phyloP scores from a whole-genome alignment of 352 stramenopile genomes.

The Phytophthora citricola region DNA sequence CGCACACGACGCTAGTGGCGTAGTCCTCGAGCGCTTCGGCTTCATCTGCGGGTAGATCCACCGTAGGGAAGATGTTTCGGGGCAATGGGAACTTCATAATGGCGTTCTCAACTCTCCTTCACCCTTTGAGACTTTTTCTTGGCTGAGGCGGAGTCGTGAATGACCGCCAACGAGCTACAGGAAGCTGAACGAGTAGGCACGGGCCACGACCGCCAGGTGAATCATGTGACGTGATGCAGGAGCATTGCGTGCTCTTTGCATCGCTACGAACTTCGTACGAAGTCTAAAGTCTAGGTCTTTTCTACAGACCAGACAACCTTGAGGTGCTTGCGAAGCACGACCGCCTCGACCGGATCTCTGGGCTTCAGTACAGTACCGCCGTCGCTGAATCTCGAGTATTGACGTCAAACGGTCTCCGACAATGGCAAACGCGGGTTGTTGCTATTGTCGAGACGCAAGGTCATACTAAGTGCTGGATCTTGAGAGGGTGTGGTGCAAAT shows the following conservation, averaged over 20 bases:
- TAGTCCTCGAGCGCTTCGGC: conserved; percentile 20
- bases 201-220: background rate
- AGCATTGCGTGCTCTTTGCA: conserved; percentile 19
- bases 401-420: no score
- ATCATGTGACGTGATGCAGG: no score
- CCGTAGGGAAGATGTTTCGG: conserved; percentile 29
- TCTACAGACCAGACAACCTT: conserved; percentile 20
- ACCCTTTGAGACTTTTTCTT: background rate
- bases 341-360: no score
- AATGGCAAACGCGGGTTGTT: background rate
- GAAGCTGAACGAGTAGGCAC: conserved; percentile 7
- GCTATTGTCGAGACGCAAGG: background rate
- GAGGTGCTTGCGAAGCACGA: background rate
- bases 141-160: conserved; percentile 22
- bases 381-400: no score
- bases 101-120: background rate
- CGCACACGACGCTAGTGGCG: conserved; percentile 23
- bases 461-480: background rate
- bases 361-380: no score
- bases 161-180: conserved; percentile 13
- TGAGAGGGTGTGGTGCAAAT: conserved; percentile 14
- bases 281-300: background rate
- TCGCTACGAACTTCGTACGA: background rate
- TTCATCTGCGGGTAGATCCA: conserved; percentile 24
- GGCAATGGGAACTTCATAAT: conserved; percentile 42